Base-by-base conservation (phyloP, 1,284 basidiomycete species). In the Trametes hirsuta region DNA sequence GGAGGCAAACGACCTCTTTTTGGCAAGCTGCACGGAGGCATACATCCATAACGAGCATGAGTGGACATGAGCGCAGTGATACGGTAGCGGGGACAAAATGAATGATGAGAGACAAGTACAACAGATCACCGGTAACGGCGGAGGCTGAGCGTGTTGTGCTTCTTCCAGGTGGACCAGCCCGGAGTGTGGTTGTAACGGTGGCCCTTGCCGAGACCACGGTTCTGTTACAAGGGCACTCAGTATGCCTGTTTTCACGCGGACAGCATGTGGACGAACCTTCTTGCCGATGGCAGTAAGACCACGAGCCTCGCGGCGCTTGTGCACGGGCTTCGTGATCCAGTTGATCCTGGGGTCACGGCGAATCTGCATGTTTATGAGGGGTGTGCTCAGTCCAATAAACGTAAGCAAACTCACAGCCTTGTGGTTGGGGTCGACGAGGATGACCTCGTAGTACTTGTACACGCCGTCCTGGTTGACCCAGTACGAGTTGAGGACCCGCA, bases 381-480 rank as follows among this genome's bases (percentile, higher is more conserved):
- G 62, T 59, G 37, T 25, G 48, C 35, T 30, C 50, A 25, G 15
- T n/a, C 12, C 39, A 35, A 45, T 6, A n/a, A 30, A 14, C 24
- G 42, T 47, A 46, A 30, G 21, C 11, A 24, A 2, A 79, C 94
- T 72, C 75, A 96, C 93, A 66, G 92, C 94, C 77, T 95, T 95
- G 82, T 95, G 93, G 73, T 77, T 88, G 61, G 94, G 95, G 75
- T 99, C 97, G 61, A 99, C 95, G 69, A 97, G 88, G 76, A 99
- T 99, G 72, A 99, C 95, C 78, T 99, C 97, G 82, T 90, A 99
- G 85, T 97, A 99, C 79, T 98, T 98, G 90, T 98, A 98, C 44
- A 98, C 94, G 82, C 96, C 96, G 76, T 98, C 96, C 82, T 98
- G 94, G 84, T 98, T 98, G 76, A 99, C 82, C 97, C 97, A 98